A percentile compares a stretch with the other conserved stretches of the same genome.
phyloP scores from a whole-genome alignment of 257 asterid species.

The Nicotiana otophora region DNA sequence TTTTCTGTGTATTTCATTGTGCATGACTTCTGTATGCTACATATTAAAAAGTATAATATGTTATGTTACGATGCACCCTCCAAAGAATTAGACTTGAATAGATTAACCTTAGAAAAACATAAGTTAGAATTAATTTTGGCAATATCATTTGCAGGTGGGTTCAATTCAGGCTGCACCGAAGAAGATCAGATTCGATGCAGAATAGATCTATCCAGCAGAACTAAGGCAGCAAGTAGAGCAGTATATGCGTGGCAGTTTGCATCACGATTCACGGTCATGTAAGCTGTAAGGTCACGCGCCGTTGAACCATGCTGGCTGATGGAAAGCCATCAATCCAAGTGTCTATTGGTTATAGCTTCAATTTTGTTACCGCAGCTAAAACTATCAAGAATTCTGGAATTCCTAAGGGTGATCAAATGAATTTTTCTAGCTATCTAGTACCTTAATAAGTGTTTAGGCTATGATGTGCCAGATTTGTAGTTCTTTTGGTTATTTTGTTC shows the following conservation, averaged over 20 bases:
- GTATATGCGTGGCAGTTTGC: background rate
- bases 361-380: background rate
- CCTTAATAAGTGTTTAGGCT: background rate
- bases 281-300: background rate
- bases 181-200: slow-evolving; percentile 61
- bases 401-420: background rate
- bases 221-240: background rate
- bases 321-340: background rate
- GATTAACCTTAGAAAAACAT: background rate
- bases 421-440: background rate
- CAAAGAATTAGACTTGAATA: background rate
- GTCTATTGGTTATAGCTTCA: background rate
- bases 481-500: background rate
- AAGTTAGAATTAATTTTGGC: background rate
- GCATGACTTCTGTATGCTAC: background rate
- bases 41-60: too few relatives aligned
- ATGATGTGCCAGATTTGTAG: background rate
- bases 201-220: slow-evolving; percentile 17
- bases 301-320: background rate
- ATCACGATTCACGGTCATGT: background rate
- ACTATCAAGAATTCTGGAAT: background rate
- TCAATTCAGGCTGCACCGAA: slow-evolving; percentile 50
- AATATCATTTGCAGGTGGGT: slow-evolving; percentile 48
- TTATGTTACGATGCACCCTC: background rate
- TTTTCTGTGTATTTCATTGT: background rate